Base-by-base conservation (phyloP, 108 stramenopile species). In the Cyclostephanos invisitatus region DNA sequence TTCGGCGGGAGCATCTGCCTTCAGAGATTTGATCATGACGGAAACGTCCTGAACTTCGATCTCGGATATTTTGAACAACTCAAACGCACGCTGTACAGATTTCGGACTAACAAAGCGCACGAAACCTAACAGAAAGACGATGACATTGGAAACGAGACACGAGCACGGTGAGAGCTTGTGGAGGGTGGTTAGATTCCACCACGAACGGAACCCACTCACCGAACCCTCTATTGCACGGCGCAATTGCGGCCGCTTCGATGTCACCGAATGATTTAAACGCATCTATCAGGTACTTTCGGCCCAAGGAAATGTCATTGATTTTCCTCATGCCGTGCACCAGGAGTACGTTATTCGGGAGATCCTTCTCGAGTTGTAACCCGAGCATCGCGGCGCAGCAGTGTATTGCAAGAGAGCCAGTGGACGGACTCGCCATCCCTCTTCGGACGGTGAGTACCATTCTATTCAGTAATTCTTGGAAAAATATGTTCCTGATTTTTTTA, bases 1-100 rank as follows among this genome's bases (percentile, higher is more conserved):
- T 27, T 28, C 55, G 17, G 48, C 32, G 2, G 61, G 47, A 17
- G 60, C 64, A 58, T 80, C 85, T 11, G 87, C 67, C 62, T 78
- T 84, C 4, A 92, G 62, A 6, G 87, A 68, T 49, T 72, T 86
- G 21, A 91, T 77, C 68, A 84, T 89, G 15, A 93, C 86, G 15
- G 87, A 87, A 37, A 93, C 92, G 70, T 93, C 92, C 71, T 93
- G 88, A 10, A 93, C 84, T 29, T 91, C 88, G 51, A 93, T 91
- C 64, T 93, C 92, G 49, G 73, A 86, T 8, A 50, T 74, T 46
- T 81, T 77, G 60, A 80, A 88, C 40, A 32, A 72, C 8, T 84
- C 73, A 64, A 91, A 71, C 2, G 87, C 88, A 18, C 79, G 83
- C 20, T 86, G 80, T 20, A 87, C 90, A 21, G 92, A 87, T 61